Conservation (phyloP, 2,329 filamentous ascomycete species). For the Colletotrichum tropicale region DNA sequence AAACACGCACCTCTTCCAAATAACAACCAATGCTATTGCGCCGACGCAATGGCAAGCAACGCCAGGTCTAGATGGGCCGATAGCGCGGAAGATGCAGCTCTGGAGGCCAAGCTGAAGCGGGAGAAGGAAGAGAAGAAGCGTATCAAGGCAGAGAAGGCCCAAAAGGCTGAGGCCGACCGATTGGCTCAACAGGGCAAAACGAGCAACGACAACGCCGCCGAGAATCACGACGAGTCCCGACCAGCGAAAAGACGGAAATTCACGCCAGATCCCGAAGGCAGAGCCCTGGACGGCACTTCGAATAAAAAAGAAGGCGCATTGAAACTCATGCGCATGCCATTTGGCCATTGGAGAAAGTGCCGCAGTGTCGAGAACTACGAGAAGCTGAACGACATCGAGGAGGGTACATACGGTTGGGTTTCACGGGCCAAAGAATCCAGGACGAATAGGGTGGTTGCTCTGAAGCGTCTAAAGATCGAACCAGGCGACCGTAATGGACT, state of each 20-base stretch:
- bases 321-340: slow-evolving; percentile 74
- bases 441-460: slow-evolving; percentile 82
- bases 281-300: slow-evolving; percentile 24
- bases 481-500: slow-evolving; percentile 74
- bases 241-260: slow-evolving; percentile 68
- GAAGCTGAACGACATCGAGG: slow-evolving; percentile 94
- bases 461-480: slow-evolving; percentile 95
- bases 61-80: slow-evolving; percentile 86
- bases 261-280: slow-evolving; percentile 44
- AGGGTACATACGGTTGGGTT: slow-evolving; percentile 95
- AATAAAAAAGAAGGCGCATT: slow-evolving; percentile 35
- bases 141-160: slow-evolving; percentile 81
- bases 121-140: slow-evolving; percentile 92
- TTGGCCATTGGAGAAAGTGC: slow-evolving; percentile 70
- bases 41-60: slow-evolving; percentile 59
- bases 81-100: slow-evolving; percentile 78
- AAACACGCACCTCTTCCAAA: not conserved
- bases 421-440: slow-evolving; percentile 77
- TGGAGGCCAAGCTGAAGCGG: slow-evolving; percentile 73
- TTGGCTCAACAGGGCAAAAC: slow-evolving; percentile 24
- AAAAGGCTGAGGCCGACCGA: slow-evolving; percentile 62
- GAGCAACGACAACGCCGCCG: slow-evolving; percentile 23
- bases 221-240: slow-evolving; percentile 39
- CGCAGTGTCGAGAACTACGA: slow-evolving; percentile 88
- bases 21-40: not conserved